Evolutionary conservation across 23 red algal species (phyloP), one percentile per base, ranked within the genome.

Genomic region (Chondrus crispus): DNA sequence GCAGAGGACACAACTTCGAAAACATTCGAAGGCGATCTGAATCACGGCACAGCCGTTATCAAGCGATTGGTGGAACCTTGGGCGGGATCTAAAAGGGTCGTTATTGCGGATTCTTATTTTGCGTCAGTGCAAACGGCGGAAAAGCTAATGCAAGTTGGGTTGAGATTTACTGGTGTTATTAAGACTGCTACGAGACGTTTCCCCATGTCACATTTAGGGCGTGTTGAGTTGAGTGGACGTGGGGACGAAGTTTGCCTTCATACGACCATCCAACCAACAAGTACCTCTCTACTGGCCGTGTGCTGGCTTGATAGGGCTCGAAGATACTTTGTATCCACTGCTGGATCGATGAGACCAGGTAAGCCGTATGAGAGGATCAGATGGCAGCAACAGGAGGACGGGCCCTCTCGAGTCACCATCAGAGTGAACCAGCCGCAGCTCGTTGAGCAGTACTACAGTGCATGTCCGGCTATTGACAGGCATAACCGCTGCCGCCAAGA

Each of bases 41-140:
- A 12, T 13, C 75, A 81, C 33, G 75, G 75, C 14, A 51, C 75
- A 55, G 75, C 75, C 16, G 14, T 81, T 18, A 16, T 81, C 14
- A 22, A 22, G 75, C 75, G 51, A 14, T 55, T 86, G 2, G 46
- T 42, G 2, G 78, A 52, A 29, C 2, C 78, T 35, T 82, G 36
- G 78, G 26, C 60, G 42, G 62, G 66, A 45, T 48, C 63, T 50
- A 54, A 46, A 28, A 29, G 86, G 18, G 26, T 78, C 40, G 69
- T 90, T 10, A 49, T 38, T n/a, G 70, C 69, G 14, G 52, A 90
- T 62, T 90, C 86, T 13, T 90, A 68, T 62, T 90, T 90, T 80
- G 84, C 86, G 37, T 78, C 69, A 22, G 86, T 90, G 10, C 20
- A 53, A 35, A 62, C 86, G 12, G 86, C 86, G 12, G 44, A 35